These are phyloP conservation scores for Trapa incisa DNA, from an alignment of 345 rosid species.

Conservation along the genomic window DNA sequence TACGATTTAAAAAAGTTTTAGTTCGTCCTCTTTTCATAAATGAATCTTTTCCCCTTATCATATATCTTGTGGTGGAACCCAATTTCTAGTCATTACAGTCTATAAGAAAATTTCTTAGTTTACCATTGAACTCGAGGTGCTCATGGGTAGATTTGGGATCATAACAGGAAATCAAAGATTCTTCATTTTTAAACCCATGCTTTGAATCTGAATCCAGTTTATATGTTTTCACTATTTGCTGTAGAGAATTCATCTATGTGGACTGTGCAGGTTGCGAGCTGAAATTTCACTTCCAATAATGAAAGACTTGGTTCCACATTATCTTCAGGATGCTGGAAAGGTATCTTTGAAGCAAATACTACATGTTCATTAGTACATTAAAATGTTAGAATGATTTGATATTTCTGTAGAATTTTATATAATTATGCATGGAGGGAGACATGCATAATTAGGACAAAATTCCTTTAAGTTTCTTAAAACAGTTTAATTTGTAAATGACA, in stretches of 20 bases:
- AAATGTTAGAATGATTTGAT: neutral
- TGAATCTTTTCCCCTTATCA: neutral
- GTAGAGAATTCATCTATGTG: slow-evolving; percentile 1
- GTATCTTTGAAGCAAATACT: slow-evolving; percentile 19
- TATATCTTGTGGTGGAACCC: neutral
- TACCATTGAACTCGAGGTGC: neutral
- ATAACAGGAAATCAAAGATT: neutral
- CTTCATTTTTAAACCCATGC: neutral
- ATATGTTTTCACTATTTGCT: slow-evolving; percentile 2
- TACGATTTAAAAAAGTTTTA: slow-evolving; percentile 8
- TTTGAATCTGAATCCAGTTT: neutral
- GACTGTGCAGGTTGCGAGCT: slow-evolving; percentile 60
- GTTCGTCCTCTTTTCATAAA: neutral
- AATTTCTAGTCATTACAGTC: slow-evolving; percentile 2
- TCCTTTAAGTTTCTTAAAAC: neutral
- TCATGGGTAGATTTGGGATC: neutral
- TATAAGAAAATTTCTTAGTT: neutral
- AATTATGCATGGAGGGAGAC: neutral
- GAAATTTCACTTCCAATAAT: slow-evolving; percentile 90
- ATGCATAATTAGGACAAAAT: neutral
- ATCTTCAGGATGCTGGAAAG: slow-evolving; percentile 86
- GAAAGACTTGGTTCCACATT: slow-evolving; percentile 94
- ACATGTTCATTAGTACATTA: neutral
- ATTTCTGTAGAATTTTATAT: neutral
- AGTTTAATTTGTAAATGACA: neutral